Conservation (phyloP, 78 protist genomes). For the Tieghemostelium lacteum region DNA sequence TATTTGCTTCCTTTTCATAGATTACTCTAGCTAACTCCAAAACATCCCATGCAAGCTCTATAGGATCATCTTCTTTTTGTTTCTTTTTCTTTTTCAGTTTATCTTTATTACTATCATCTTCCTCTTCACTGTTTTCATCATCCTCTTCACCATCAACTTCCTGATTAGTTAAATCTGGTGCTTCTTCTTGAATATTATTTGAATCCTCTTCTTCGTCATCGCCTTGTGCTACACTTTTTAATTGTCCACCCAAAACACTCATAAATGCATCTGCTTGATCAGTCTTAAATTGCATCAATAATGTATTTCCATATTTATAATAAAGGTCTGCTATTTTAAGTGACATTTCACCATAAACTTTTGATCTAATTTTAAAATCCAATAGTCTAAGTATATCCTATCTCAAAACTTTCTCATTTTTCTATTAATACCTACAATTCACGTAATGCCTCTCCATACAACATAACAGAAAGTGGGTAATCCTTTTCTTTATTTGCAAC, state of each 20-base stretch:
- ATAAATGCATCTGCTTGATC: conserved; percentile 33
- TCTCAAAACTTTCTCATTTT: not conserved
- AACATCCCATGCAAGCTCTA: conserved; percentile 46
- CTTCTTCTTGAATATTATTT: conserved; percentile 9
- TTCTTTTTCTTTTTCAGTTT: not conserved
- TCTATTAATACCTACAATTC: conserved; percentile 25
- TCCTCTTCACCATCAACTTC: not conserved
- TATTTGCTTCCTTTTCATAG: conserved; percentile 23
- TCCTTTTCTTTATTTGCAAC: conserved; percentile 32
- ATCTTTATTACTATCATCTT: not conserved
- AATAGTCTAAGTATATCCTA: not conserved
- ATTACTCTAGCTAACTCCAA: conserved; percentile 51
- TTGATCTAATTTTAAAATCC: not conserved
- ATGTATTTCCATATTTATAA: conserved; percentile 56
- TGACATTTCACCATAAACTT: conserved; percentile 37
- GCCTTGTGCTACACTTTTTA: not conserved
- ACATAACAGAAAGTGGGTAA: conserved; percentile 13
- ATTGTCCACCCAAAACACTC: conserved; percentile 21
- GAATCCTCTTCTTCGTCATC: not conserved
- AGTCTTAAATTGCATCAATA: conserved; percentile 18
- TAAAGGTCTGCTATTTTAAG: conserved; percentile 40
- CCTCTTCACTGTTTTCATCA: not conserved
- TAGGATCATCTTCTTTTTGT: not conserved
- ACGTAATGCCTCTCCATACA: conserved; percentile 18
- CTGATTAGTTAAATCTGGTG: not conserved